Conservation (phyloP, 2,329 filamentous ascomycete species). For the Aspergillus piperis region DNA sequence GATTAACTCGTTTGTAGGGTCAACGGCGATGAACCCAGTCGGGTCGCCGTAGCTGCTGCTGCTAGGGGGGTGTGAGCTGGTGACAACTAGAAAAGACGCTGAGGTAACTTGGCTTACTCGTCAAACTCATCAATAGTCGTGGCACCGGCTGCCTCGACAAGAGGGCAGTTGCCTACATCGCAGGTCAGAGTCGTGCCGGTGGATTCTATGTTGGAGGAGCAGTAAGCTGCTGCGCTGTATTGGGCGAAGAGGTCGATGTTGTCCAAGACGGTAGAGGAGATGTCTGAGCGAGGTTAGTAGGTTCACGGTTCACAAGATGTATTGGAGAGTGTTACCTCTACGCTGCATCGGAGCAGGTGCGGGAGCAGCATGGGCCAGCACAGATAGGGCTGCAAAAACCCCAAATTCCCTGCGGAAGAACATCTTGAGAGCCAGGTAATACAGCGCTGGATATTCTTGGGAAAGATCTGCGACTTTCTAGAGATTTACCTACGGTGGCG, state of each 20-base stretch:
- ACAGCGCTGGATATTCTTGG: neutral
- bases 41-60: slow-evolving; percentile 34
- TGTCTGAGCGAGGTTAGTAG: neutral
- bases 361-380: slow-evolving; percentile 7
- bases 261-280: slow-evolving; percentile 1
- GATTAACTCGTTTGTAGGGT: slow-evolving; percentile 43
- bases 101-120: slow-evolving; percentile 32
- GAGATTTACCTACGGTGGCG: neutral
- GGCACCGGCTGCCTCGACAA: slow-evolving; percentile 47
- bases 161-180: slow-evolving; percentile 45
- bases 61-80: neutral
- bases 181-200: slow-evolving; percentile 46
- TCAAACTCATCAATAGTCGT: slow-evolving; percentile 48
- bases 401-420: neutral
- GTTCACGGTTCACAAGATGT: no score
- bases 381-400: neutral
- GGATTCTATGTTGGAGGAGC: slow-evolving; percentile 47
- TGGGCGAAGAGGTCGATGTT: slow-evolving; percentile 47
- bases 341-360: slow-evolving; percentile 8
- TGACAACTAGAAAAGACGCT: no score
- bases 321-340: neutral
- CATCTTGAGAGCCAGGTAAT: neutral
- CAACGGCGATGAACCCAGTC: slow-evolving; percentile 51
- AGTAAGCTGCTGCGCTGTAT: slow-evolving; percentile 54
- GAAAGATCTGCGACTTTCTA: neutral